A percentile compares a stretch with the other conserved stretches of the same genome.
These are phyloP conservation scores for Cudoniella acicularis DNA, from an alignment of 495 filamentous ascomycete genomes.

Conservation along the genomic window DNA sequence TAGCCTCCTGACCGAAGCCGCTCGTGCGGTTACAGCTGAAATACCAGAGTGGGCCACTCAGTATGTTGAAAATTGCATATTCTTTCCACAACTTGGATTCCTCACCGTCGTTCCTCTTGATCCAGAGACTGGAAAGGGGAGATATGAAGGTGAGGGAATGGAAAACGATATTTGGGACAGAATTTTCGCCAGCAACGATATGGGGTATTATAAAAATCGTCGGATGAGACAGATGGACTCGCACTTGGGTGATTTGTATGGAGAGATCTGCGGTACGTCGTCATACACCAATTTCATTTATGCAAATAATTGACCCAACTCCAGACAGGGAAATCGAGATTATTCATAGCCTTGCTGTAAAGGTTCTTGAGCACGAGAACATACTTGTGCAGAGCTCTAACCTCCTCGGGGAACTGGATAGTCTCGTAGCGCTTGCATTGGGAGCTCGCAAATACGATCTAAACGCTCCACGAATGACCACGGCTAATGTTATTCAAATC, in stretches of 20 bases:
- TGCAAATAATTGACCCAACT: slow-evolving; percentile 20
- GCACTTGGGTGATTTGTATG: slow-evolving; percentile 80
- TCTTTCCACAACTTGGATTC: slow-evolving; percentile 90
- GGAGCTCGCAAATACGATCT: slow-evolving; percentile 75
- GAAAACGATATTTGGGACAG: slow-evolving; percentile 65
- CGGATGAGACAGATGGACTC: slow-evolving; percentile 82
- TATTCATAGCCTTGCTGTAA: slow-evolving; percentile 70
- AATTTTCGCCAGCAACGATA: slow-evolving; percentile 68
- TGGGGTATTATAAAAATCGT: slow-evolving; percentile 83
- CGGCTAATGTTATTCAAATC: slow-evolving; percentile 71
- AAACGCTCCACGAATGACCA: slow-evolving; percentile 63
- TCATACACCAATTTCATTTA: not conserved
- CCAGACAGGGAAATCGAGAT: slow-evolving; percentile 90
- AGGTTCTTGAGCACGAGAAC: slow-evolving; percentile 66
- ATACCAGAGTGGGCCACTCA: slow-evolving; percentile 55
- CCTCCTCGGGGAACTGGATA: slow-evolving; percentile 84
- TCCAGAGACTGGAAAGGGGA: slow-evolving; percentile 52
- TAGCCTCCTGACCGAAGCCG: slow-evolving; percentile 63
- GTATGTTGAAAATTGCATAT: slow-evolving; percentile 64
- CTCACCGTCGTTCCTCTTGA: slow-evolving; percentile 72
- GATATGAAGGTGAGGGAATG: slow-evolving; percentile 60
- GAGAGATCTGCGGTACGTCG: slow-evolving; percentile 71
- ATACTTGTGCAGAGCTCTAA: slow-evolving; percentile 65
- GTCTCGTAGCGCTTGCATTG: slow-evolving; percentile 75
- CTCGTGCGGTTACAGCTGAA: slow-evolving; percentile 53